Conservation (phyloP, 768 basidiomycete genomes). For the Rhodotorula diobovata region DNA sequence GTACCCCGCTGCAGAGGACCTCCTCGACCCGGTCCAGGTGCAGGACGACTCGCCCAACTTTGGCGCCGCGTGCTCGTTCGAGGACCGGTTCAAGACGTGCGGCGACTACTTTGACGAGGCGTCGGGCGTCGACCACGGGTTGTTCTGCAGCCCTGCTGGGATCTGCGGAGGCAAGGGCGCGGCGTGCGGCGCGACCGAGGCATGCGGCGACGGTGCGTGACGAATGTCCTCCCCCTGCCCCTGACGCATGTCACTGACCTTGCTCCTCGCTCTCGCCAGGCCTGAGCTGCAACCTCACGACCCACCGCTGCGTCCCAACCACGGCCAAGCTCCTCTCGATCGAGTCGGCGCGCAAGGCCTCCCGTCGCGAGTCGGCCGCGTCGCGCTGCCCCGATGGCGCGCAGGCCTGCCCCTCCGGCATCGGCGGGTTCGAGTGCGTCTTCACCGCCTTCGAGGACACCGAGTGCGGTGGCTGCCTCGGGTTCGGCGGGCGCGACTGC, state of each 20-base stretch:
- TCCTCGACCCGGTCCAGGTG: slow-evolving; percentile 8
- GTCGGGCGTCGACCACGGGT: slow-evolving; percentile 19
- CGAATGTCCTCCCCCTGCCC: too few relatives aligned
- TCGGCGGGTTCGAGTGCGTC: slow-evolving; percentile 38
- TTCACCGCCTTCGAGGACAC: slow-evolving; percentile 11
- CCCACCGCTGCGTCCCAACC: slow-evolving; percentile 14
- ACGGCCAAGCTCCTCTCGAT: slow-evolving; percentile 1
- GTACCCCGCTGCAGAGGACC: neutral
- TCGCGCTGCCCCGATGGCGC: slow-evolving; percentile 19
- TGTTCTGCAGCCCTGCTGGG: slow-evolving; percentile 18
- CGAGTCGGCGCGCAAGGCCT: neutral
- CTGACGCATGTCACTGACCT: too few relatives aligned
- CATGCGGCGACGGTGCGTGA: slow-evolving; percentile 5
- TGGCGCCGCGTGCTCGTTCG: slow-evolving; percentile 13
- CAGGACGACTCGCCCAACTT: slow-evolving; percentile 19
- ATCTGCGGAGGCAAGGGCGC: slow-evolving; percentile 18
- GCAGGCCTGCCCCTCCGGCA: slow-evolving; percentile 15
- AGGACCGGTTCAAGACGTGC: slow-evolving; percentile 15
- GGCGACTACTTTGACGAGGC: slow-evolving; percentile 28
- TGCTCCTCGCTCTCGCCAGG: slow-evolving; percentile 12
- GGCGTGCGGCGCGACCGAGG: slow-evolving; percentile 10
- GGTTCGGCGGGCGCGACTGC: slow-evolving; percentile 22
- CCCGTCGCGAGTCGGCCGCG: slow-evolving; percentile 18
- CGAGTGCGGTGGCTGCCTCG: slow-evolving; percentile 30
- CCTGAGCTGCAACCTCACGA: slow-evolving; percentile 26